Percentiles rank a stretch among this genome's conserved stretches.
These are phyloP conservation scores for Citrullus amarus DNA, from an alignment of 306 rosid species.

Conservation along the genomic window DNA sequence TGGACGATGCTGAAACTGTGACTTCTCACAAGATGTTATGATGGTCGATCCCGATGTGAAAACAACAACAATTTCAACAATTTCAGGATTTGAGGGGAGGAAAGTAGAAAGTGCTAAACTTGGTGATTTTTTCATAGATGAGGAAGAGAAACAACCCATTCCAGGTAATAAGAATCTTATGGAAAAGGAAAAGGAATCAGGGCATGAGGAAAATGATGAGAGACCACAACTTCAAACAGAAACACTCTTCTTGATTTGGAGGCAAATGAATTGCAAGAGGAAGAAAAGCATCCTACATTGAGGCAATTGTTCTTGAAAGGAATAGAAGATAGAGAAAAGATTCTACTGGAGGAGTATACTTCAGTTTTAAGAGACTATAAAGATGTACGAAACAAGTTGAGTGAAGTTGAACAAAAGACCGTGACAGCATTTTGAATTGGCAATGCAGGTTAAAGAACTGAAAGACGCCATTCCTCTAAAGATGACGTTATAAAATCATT, in stretches of 20 bases:
- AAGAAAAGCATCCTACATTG: slow-evolving; percentile 44
- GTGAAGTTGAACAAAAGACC: slow-evolving; percentile 45
- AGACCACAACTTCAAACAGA: slow-evolving; percentile 16
- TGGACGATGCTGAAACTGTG: slow-evolving; percentile 27
- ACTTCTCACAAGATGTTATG: slow-evolving; percentile 11
- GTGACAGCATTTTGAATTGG: slow-evolving; percentile 49
- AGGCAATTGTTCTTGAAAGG: slow-evolving; percentile 46
- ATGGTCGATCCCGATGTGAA: slow-evolving; percentile 7
- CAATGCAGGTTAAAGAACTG: slow-evolving; percentile 58
- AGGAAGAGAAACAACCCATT: slow-evolving; percentile 19
- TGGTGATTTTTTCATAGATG: not conserved
- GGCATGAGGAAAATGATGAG: slow-evolving; percentile 16
- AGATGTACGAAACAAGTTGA: slow-evolving; percentile 48
- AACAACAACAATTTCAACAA: slow-evolving; percentile 10
- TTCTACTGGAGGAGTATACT: slow-evolving; percentile 55
- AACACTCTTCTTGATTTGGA: slow-evolving; percentile 17
- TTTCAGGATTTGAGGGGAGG: slow-evolving; percentile 21
- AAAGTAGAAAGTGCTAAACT: slow-evolving; percentile 15
- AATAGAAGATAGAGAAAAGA: slow-evolving; percentile 61
- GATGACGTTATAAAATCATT: slow-evolving; percentile 50
- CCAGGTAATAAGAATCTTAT: slow-evolving; percentile 4
- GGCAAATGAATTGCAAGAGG: slow-evolving; percentile 23
- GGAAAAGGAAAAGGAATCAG: slow-evolving; percentile 14
- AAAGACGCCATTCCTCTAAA: slow-evolving; percentile 36
- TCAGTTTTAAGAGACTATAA: slow-evolving; percentile 59